These are phyloP conservation scores for Trichomonascaceae sp. DNA, from an alignment of 1,139 yeast genomes.

Conservation along the genomic window DNA sequence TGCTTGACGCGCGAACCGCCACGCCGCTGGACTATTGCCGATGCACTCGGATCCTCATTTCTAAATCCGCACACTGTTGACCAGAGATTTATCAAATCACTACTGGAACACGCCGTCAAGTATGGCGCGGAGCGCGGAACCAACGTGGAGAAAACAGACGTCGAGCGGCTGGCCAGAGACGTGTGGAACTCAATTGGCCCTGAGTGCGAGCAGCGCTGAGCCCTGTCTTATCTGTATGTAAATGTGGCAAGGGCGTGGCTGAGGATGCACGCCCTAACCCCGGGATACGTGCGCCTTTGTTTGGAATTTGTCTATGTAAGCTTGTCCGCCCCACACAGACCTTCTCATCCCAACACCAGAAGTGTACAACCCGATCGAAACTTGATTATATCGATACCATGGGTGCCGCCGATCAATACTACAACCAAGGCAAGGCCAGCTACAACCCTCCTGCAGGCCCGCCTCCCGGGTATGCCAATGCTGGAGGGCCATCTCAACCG, in stretches of 20 bases:
- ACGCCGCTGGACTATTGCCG: constrained; percentile 51
- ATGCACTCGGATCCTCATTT: constrained; percentile 49
- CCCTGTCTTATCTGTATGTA: no score
- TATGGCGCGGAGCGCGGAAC: constrained; percentile 41
- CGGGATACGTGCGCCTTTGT: no score
- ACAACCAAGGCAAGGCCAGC: neutral
- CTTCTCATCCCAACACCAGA: no score
- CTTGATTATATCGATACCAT: no score
- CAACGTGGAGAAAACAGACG: constrained; percentile 28
- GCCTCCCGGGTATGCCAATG: constrained; percentile 1
- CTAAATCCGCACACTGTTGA: constrained; percentile 65
- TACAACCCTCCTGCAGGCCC: constrained; percentile 4
- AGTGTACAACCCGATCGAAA: no score
- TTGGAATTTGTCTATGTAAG: no score
- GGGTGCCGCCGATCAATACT: constrained; percentile 3
- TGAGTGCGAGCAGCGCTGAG: no score
- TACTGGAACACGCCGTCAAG: constrained; percentile 63
- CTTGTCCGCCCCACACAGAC: no score
- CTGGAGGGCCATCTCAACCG: constrained; percentile 1
- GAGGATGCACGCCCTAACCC: no score
- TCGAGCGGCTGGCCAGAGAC: constrained; percentile 37
- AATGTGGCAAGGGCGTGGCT: no score
- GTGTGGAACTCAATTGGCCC: constrained; percentile 31
- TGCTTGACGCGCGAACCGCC: constrained; percentile 66
- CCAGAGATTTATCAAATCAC: constrained; percentile 49